Conservation (phyloP, 2,329 filamentous ascomycete genomes). For the Sporothrix pseudoabietina region DNA sequence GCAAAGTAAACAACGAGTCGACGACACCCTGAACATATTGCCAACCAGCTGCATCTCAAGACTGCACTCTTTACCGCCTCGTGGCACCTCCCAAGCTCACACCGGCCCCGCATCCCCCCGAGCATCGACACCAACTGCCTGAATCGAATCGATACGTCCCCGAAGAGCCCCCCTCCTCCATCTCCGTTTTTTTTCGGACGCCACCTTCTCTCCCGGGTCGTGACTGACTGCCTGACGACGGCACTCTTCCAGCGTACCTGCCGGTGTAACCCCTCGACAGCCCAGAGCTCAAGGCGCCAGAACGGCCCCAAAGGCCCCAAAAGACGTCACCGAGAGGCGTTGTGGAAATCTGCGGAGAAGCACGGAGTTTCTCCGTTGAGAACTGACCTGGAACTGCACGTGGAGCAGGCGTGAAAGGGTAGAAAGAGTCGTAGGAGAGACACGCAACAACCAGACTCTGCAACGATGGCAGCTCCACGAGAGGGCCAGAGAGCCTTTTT, state of each 20-base stretch:
- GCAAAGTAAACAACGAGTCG: background rate
- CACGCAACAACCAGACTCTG: constrained; percentile 29
- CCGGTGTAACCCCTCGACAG: background rate
- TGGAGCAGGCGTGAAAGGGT: background rate
- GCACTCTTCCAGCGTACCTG: background rate
- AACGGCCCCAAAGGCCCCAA: background rate
- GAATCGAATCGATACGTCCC: background rate
- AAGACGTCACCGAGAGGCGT: background rate
- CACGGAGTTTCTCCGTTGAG: background rate
- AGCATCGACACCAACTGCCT: background rate
- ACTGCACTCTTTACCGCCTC: background rate
- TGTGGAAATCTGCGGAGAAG: background rate
- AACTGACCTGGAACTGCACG: background rate
- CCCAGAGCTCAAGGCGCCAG: background rate
- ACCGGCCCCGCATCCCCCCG: background rate
- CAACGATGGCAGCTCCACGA: constrained; percentile 16
- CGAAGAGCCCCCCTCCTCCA: background rate
- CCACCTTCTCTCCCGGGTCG: background rate
- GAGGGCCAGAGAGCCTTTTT: constrained; percentile 48
- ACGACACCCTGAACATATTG: background rate
- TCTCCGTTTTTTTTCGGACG: background rate
- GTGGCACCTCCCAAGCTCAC: background rate
- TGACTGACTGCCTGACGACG: background rate
- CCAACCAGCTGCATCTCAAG: background rate
- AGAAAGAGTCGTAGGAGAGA: background rate